Evolutionary conservation across 2,329 filamentous ascomycete genomes (phyloP), one percentile per base, ranked within the genome.

Genomic region (Tolypocladium sp.): DNA sequence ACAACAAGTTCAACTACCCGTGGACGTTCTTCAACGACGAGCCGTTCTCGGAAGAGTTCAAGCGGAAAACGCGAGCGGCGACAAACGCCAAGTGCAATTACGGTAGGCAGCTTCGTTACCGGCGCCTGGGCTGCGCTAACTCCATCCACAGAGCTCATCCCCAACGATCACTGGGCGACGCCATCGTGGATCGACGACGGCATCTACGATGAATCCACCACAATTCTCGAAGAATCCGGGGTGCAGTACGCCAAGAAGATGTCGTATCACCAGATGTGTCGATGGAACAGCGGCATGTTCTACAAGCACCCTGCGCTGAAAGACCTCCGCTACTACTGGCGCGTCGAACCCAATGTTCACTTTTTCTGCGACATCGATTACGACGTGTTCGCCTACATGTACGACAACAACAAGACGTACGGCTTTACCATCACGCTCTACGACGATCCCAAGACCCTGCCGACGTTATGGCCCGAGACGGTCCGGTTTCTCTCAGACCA

Each of bases 301-400:
- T 97, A 96, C 80, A 92, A 94, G 71, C 94, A 99, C 74, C 91
- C 92, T 0, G 92, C 92, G 0, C 83, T 99, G 59, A 80, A 86
- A 64, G 76, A 94, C 67, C 85, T 83, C 63, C 90, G 91, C 66
- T 99, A 91, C 80, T 99, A 99, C 81, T 99, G 94, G 94, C 90
- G 94, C 60, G 94, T 99, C 55, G 94, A 99, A 73, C 94, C 94
- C 57, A 96, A 97, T 65, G 94, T 99, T 51, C 92, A 97, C 76
- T 99, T 97, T 82, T 99, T 97, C 83, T 99, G 94, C 80, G 91
- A 97, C 68, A 82, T 99, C 62, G 94, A 99, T 76, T 99, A 99
- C 76, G 94, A 99, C 71, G 89, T 99, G 57, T 99, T 99, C 82
- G 88, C 90, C 63, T 99, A 91, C 78, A 97, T 99, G 94, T 85